Evolutionary conservation across 805 yeast species (phyloP), one percentile per base, ranked within the genome.

Genomic region (Kazachstania psychrophila): DNA sequence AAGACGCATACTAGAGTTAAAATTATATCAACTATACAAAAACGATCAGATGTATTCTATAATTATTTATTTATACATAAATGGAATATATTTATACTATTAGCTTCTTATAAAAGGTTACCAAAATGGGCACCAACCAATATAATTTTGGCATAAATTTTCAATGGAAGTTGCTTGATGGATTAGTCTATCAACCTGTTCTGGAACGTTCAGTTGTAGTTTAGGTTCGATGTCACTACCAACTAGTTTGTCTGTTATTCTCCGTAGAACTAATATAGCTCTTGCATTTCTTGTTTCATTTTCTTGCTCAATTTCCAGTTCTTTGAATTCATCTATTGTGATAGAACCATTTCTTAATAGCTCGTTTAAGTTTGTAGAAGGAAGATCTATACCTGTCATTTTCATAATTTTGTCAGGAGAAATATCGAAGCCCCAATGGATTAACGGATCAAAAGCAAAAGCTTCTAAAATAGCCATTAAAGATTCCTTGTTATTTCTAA

Each of bases 71-170:
- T n/a, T n/a, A n/a, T n/a, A n/a, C n/a, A n/a, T n/a, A n/a, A n/a
- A n/a, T n/a, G n/a, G n/a, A n/a, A n/a, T n/a, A n/a, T n/a, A n/a
- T n/a, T n/a, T n/a, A n/a, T n/a, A n/a, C n/a, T n/a, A n/a, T n/a
- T n/a, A n/a, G n/a, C n/a, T n/a, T n/a, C n/a, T n/a, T n/a, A n/a
- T n/a, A n/a, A n/a, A n/a, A n/a, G 16, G 2, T 58, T 52, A 89
- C 97, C 98, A 92, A 73, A 89, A 92, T 1, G 97, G 84, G 63
- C 99, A 92, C 99, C 99, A 92, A 14, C 99, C 99, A 43, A 92
- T 82, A 56, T 84, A 92, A 61, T 89, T 98, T 61, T 87, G 96
- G 53, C 97, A 92, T 38, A 92, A 64, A 51, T 92, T 92, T 56
- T 92, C 97, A 22, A 89, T 94, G 33, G 94, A 81, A 0, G 97